These are phyloP conservation scores for Eucalyptus regnans DNA, from an alignment of 345 rosid species.

Conservation along the genomic window DNA sequence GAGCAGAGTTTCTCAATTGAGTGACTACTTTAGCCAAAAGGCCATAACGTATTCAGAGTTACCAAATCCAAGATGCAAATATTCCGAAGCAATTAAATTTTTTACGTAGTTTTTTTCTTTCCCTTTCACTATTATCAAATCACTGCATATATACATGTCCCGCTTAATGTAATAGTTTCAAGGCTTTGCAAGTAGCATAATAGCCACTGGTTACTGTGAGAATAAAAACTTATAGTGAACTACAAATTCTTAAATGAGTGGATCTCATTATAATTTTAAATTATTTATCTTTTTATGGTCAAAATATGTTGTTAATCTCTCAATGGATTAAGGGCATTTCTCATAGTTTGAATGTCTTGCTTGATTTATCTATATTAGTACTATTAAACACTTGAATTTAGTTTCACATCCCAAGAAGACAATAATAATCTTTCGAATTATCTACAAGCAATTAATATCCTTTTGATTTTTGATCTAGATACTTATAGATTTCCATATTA, in stretches of 20 bases:
- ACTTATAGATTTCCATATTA: not conserved
- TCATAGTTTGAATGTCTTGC: not conserved
- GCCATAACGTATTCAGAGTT: not conserved
- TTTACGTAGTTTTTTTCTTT: not conserved
- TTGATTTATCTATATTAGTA: not conserved
- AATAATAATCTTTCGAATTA: not conserved
- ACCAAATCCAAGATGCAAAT: not conserved
- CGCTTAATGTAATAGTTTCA: not conserved
- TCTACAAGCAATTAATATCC: no score
- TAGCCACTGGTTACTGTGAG: no score
- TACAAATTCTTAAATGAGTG: no score
- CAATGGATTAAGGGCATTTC: no score
- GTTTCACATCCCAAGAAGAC: not conserved
- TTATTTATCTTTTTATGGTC: no score
- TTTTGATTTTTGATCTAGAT: not conserved
- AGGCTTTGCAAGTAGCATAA: no score
- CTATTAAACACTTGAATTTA: not conserved
- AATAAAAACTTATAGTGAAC: no score
- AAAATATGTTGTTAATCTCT: no score
- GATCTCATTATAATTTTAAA: no score
- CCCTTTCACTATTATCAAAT: not conserved
- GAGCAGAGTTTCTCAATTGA: not conserved
- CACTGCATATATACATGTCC: not conserved
- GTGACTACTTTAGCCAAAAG: not conserved
- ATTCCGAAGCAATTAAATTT: not conserved